Conservation (phyloP, 1,284 basidiomycete species). For the Trichosporon inkin region DNA sequence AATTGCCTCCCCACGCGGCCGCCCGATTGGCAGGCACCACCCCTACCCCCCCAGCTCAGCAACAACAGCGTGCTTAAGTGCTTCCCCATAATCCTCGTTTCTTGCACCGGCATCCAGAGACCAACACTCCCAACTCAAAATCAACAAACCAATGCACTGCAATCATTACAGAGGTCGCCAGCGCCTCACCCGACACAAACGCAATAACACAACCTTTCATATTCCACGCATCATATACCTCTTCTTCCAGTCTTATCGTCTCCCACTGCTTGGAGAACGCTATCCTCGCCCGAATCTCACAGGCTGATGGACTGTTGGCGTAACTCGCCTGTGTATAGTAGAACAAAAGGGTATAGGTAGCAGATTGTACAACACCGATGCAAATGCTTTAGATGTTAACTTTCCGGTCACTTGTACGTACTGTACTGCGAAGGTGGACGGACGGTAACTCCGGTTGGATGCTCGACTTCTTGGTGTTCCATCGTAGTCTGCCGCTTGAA, state of each 20-base stretch:
- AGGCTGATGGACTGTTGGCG: constrained; percentile 4
- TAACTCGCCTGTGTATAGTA: constrained; percentile 10
- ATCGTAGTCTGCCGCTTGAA: no score
- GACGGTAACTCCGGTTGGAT: no score
- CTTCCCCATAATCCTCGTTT: neutral
- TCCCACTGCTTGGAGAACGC: constrained; percentile 5
- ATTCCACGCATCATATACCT: constrained; percentile 5
- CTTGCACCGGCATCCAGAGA: neutral
- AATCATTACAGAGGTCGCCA: neutral
- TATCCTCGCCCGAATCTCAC: constrained; percentile 2
- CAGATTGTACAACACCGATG: constrained; percentile 6
- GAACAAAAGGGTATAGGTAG: constrained; percentile 1
- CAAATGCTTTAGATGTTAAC: constrained; percentile 5
- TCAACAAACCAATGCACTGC: constrained; percentile 4
- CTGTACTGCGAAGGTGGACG: no score
- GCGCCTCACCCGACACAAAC: neutral
- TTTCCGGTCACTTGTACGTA: no score
- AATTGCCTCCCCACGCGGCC: constrained; percentile 42
- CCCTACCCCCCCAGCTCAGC: constrained; percentile 22
- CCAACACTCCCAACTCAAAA: neutral
- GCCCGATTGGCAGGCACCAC: constrained; percentile 32
- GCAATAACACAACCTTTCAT: neutral
- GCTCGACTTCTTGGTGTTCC: no score
- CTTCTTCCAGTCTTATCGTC: neutral
- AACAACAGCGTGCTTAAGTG: constrained; percentile 13